Conservation (phyloP, 768 basidiomycete species). For the Kwoniella sp. region DNA sequence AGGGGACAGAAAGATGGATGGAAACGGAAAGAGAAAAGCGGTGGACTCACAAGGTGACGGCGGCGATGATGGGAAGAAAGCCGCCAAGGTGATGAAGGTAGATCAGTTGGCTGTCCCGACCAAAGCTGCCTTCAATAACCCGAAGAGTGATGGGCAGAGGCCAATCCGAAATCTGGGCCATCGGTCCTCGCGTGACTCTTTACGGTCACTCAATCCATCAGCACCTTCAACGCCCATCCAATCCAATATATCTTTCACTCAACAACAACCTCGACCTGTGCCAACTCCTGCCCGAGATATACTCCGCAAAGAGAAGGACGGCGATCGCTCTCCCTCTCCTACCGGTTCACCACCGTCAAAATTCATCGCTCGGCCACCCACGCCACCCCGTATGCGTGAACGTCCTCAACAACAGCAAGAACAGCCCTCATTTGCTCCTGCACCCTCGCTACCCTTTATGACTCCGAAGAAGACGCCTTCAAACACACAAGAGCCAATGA, state of each 20-base stretch:
- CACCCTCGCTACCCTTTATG: neutral
- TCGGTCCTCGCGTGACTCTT: conserved; percentile 5
- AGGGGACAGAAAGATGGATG: neutral
- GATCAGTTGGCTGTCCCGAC: neutral
- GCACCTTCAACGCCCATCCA: conserved; percentile 1
- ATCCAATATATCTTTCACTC: neutral
- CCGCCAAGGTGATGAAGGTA: conserved; percentile 12
- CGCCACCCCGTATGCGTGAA: conserved; percentile 29
- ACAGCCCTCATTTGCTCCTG: neutral
- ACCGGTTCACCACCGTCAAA: conserved; percentile 3
- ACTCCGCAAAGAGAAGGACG: conserved; percentile 19
- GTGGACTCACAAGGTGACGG: neutral
- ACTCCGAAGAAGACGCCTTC: neutral
- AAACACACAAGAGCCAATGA: neutral
- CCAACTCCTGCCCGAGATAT: conserved; percentile 32
- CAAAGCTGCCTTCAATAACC: neutral
- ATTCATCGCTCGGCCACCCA: conserved; percentile 29
- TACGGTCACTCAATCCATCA: conserved; percentile 9
- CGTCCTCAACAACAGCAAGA: neutral
- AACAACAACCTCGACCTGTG: neutral
- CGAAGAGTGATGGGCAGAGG: neutral
- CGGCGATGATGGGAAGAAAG: neutral
- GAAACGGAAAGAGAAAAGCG: conserved; percentile 10
- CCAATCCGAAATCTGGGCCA: neutral
- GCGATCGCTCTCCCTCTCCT: conserved; percentile 1